These are phyloP conservation scores for Suhomyces wounanorum DNA, from an alignment of 1,139 yeast species.

Conservation along the genomic window DNA sequence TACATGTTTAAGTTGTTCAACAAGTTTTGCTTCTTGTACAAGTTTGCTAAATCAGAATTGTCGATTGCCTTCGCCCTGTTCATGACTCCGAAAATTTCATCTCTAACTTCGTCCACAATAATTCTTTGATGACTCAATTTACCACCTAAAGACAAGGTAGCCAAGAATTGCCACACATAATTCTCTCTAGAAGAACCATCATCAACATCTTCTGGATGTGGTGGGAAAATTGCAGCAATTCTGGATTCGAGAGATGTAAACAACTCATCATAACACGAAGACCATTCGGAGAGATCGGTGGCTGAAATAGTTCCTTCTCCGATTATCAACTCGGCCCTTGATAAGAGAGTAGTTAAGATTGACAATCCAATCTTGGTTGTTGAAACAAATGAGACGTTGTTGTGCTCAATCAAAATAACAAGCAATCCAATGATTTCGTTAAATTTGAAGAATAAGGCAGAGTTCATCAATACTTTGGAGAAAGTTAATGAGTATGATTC, in stretches of 20 bases:
- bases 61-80: slow-evolving; percentile 72
- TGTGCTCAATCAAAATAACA: slow-evolving; percentile 70
- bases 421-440: slow-evolving; percentile 82
- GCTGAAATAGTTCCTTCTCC: slow-evolving; percentile 73
- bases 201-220: slow-evolving; percentile 52
- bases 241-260: slow-evolving; percentile 81
- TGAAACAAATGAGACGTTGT: slow-evolving; percentile 69
- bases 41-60: slow-evolving; percentile 53
- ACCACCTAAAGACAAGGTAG: slow-evolving; percentile 91
- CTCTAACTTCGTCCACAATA: slow-evolving; percentile 92
- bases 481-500: slow-evolving; percentile 83
- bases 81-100: slow-evolving; percentile 89
- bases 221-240: slow-evolving; percentile 81
- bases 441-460: slow-evolving; percentile 80
- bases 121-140: slow-evolving; percentile 90
- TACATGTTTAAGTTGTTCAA: slow-evolving; percentile 85
- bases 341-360: slow-evolving; percentile 80
- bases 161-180: slow-evolving; percentile 96
- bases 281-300: slow-evolving; percentile 71
- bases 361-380: slow-evolving; percentile 89
- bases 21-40: slow-evolving; percentile 62
- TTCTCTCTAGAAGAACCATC: slow-evolving; percentile 65
- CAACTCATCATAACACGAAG: slow-evolving; percentile 76
- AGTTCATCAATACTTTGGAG: slow-evolving; percentile 81
- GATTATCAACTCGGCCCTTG: slow-evolving; percentile 89